Percentiles rank a stretch among this genome's conserved stretches.
Conservation (phyloP, 2,329 filamentous ascomycete species). For the Fusarium nematophilum region DNA sequence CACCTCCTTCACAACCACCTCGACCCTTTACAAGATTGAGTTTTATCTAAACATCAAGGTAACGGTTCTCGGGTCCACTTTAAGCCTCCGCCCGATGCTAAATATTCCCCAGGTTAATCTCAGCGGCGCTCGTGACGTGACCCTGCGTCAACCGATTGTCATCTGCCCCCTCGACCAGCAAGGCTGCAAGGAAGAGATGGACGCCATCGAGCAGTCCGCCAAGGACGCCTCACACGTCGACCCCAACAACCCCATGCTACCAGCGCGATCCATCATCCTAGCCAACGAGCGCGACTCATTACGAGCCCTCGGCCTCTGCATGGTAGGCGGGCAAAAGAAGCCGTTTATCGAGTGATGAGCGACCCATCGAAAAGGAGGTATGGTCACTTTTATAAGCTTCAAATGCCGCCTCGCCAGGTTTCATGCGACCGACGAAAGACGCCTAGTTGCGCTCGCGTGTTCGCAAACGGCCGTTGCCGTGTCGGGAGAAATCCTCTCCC, state of each 20-base stretch:
- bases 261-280: constrained; percentile 83
- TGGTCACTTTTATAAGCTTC: constrained; percentile 27
- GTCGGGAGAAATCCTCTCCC: constrained; percentile 33
- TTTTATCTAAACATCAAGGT: constrained; percentile 97
- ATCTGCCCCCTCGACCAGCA: constrained; percentile 96
- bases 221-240: constrained; percentile 91
- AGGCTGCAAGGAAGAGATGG: constrained; percentile 98
- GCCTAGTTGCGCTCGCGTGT: constrained; percentile 22
- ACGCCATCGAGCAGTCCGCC: constrained; percentile 94
- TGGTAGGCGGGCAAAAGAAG: constrained; percentile 73
- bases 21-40: constrained; percentile 96
- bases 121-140: constrained; percentile 87
- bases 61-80: constrained; percentile 43
- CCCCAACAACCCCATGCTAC: constrained; percentile 91
- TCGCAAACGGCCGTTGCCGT: constrained; percentile 28
- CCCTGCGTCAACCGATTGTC: constrained; percentile 90
- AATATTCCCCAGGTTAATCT: constrained; percentile 79
- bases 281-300: constrained; percentile 77
- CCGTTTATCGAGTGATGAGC: constrained; percentile 68
- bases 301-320: constrained; percentile 70
- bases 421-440: constrained; percentile 16
- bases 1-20: constrained; percentile 91
- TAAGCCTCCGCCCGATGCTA: constrained; percentile 15
- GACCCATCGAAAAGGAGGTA: constrained; percentile 1
- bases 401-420: constrained; percentile 21